Conservation (phyloP, 78 protist species). For the Dictyostelium brefeldianum region DNA sequence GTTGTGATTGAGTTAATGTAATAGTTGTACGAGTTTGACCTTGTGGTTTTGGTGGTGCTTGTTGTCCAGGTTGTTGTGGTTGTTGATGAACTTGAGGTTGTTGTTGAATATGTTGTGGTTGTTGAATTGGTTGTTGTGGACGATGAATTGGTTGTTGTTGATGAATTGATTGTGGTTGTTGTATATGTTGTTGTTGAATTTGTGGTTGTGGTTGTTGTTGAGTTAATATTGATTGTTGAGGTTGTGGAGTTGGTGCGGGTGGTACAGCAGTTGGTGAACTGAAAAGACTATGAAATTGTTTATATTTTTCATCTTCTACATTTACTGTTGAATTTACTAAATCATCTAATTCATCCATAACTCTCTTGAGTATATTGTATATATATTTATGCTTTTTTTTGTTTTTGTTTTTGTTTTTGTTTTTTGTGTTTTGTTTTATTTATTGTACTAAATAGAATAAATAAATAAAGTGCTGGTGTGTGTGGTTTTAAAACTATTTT, state of each 20-base stretch:
- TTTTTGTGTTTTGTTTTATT: too few relatives aligned
- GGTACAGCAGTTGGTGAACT: not conserved
- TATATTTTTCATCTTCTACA: not conserved
- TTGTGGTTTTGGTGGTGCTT: not conserved
- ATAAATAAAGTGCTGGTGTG: too few relatives aligned
- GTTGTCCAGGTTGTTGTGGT: not conserved
- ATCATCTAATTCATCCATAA: conserved; percentile 5
- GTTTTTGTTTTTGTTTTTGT: too few relatives aligned
- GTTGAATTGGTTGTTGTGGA: not conserved
- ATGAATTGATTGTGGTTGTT: not conserved
- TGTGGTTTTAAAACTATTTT: too few relatives aligned
- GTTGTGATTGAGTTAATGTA: conserved; percentile 18
- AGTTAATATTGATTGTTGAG: not conserved
- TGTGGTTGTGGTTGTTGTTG: not conserved
- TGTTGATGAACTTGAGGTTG: not conserved
- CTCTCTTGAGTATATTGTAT: too few relatives aligned
- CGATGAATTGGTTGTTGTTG: not conserved
- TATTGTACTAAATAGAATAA: too few relatives aligned
- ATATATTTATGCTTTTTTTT: too few relatives aligned
- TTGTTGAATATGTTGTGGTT: not conserved
- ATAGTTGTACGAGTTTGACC: not conserved
- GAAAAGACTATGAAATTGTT: not conserved
- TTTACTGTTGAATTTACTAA: not conserved
- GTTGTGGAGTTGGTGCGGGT: not conserved
- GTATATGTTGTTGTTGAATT: not conserved